Base-by-base conservation (phyloP, 177 flowering plant species). In the Telopea speciosissima region DNA sequence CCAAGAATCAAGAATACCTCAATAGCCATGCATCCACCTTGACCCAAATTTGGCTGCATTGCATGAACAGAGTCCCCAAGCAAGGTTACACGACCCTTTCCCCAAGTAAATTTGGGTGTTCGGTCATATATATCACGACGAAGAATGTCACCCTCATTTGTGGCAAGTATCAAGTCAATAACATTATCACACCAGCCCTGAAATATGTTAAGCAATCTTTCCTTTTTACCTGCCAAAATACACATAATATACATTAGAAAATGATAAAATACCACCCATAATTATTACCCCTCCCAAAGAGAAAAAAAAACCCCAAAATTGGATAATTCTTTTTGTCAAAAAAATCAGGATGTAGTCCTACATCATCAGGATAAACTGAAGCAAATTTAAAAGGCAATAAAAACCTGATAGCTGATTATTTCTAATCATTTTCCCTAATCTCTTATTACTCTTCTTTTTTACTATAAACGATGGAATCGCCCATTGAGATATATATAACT, bases 11-110 rank as follows among this genome's bases (percentile, higher is more conserved):
- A 54, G 31, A 60, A 28, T 83, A 94, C 99, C 96, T 92, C 99
- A 86, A 95, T 92, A 60, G 99, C 99, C 99, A 95, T 95, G 83
- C 99, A 91, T 31, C 99, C 99, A 24, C 97, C 99, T 88, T 95
- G 99, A 59, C 99, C 99, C 88, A 95, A 62, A 75, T 95, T 95
- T 68, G 99, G 99, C 83, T 95, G 99, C 99, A 95, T 95, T 49
- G 99, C 99, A 85, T 95, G 99, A 72, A 95, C 79, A 8, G 97
- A 91, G 75, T 95, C 99, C 62, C 99, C 99, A 65, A 95, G 91
- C 85, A 92, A 82, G 62, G 97, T 91, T 66, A 95, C 96, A 79
- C 91, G 96, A 59, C 97, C 99, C 80, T 74, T 88, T 72, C 99
- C 97, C 99, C 99, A 95, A 16, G 83, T 84, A 60, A 90, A 84